Base-by-base conservation (phyloP, 2,329 filamentous ascomycete species). In the Fusarium keratoplasticum region DNA sequence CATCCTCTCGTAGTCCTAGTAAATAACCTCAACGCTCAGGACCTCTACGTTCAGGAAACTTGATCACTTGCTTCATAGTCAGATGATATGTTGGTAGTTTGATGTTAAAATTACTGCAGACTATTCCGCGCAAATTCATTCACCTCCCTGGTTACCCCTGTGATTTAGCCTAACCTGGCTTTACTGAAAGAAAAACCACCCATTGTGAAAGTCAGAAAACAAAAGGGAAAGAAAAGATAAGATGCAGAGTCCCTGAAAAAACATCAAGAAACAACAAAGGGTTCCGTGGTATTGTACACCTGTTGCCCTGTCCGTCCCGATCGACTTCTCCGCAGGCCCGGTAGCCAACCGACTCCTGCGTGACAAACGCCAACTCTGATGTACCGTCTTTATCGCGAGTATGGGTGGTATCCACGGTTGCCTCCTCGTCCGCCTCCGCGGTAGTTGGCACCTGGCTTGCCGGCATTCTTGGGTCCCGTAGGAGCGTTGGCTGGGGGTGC, bases 391-490 rank as follows among this genome's bases (percentile, higher is more conserved):
- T 76, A 84, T 66, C 83, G 80, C 20, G 84, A 82, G 83, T 97
- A 97, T 35, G 95, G 95, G 81, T 97, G 94, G 83, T 90, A 97
- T 4, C 94, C 94, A 31, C 94, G 86, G 83, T 88, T 89, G 27
- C 91, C 90, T 69, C 94, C 93, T 70, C 94, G 87, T 20, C 96
- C 95, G 61, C 96, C 96, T 62, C 96, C 96, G 44, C 96, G 92
- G 82, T 98, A 98, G 84, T 98, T 98, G 2, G 94, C 95, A 18
- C 95, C 95, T 1, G 95, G 95, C 80, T 93, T 93, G 29, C 95
- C 95, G 1, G 95, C 95, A 79, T 98, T 99, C 88, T 97, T 97
- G 6, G 96, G 96, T 0, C 96, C 96, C 0, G 96, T 99, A 0
- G 96, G 96, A 7, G 96, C 90, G 73, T 89, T 90, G 65, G 83